Conservation (phyloP, 2,329 filamentous ascomycete species). For the Apiospora koreana region DNA sequence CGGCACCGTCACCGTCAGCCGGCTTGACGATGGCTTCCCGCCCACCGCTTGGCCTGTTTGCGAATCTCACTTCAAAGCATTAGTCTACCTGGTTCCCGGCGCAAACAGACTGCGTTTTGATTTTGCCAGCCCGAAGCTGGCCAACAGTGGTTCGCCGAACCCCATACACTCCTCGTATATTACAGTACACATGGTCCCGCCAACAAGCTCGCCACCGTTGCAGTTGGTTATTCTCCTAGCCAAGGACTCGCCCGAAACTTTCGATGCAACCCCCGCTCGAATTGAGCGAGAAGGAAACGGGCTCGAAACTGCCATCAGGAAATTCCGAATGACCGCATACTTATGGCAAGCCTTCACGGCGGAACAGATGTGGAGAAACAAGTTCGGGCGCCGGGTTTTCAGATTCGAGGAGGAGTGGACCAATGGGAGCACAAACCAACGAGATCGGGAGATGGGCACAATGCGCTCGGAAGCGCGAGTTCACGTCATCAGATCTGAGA, state of each 20-base stretch:
- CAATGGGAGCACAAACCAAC: conserved; percentile 73
- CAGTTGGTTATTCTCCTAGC: conserved; percentile 87
- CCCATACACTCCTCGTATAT: conserved; percentile 78
- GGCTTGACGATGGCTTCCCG: conserved; percentile 85
- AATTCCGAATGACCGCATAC: conserved; percentile 94
- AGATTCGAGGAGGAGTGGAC: conserved; percentile 96
- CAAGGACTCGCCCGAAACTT: conserved; percentile 84
- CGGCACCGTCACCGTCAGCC: conserved; percentile 75
- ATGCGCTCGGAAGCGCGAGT: conserved; percentile 92
- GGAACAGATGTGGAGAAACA: conserved; percentile 92
- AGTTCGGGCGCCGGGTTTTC: conserved; percentile 82
- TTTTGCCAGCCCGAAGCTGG: conserved; percentile 80
- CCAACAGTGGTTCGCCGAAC: conserved; percentile 65
- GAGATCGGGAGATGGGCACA: conserved; percentile 68
- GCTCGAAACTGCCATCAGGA: conserved; percentile 77
- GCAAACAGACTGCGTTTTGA: conserved; percentile 88
- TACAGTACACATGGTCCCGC: conserved; percentile 82
- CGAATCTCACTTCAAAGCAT: conserved; percentile 87
- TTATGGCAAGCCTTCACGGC: conserved; percentile 97
- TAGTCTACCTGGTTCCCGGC: conserved; percentile 88
- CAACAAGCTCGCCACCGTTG: conserved; percentile 76
- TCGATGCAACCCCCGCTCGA: conserved; percentile 77
- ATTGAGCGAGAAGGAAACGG: conserved; percentile 79
- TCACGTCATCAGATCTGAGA: conserved; percentile 79
- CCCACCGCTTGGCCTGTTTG: conserved; percentile 83